Conservation (phyloP, 1,284 basidiomycete species). For the Pisolithus thermaeus region DNA sequence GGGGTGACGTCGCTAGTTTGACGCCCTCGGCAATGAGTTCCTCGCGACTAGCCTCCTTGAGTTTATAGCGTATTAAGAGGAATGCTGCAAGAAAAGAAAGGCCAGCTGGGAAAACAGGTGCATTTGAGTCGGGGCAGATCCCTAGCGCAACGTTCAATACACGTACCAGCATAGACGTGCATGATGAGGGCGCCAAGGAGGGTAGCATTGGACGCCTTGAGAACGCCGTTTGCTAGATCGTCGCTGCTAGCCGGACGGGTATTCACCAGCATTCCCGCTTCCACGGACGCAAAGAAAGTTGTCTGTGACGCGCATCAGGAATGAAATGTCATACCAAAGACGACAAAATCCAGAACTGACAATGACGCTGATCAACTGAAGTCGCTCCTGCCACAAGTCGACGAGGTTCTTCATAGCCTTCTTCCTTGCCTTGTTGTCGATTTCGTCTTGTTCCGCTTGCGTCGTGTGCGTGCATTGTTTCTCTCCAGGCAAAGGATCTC, state of each 20-base stretch:
- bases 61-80: constrained; percentile 45
- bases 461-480: constrained; percentile 15
- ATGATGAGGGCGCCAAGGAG: constrained; percentile 43
- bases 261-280: constrained; percentile 41
- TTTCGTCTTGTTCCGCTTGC: constrained; percentile 38
- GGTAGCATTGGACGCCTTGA: constrained; percentile 36
- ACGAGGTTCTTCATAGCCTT: constrained; percentile 41
- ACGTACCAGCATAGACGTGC: constrained; percentile 43
- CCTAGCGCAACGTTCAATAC: neutral
- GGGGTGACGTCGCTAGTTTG: neutral
- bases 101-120: constrained; percentile 30
- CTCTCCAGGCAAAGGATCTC: neutral
- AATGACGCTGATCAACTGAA: constrained; percentile 49
- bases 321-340: neutral
- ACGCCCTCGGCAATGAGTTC: constrained; percentile 20
- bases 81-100: constrained; percentile 49
- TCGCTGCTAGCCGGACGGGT: constrained; percentile 17
- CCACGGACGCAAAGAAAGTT: constrained; percentile 51
- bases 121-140: neutral
- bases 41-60: constrained; percentile 39
- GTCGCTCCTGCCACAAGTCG: constrained; percentile 48
- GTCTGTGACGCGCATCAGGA: constrained; percentile 29
- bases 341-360: constrained; percentile 25
- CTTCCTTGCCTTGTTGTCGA: constrained; percentile 35
- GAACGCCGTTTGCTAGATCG: constrained; percentile 13